Evolutionary conservation across 2,329 filamentous ascomycete genomes (phyloP), one percentile per base, ranked within the genome.

Genomic region (Epichloe hybrida): DNA sequence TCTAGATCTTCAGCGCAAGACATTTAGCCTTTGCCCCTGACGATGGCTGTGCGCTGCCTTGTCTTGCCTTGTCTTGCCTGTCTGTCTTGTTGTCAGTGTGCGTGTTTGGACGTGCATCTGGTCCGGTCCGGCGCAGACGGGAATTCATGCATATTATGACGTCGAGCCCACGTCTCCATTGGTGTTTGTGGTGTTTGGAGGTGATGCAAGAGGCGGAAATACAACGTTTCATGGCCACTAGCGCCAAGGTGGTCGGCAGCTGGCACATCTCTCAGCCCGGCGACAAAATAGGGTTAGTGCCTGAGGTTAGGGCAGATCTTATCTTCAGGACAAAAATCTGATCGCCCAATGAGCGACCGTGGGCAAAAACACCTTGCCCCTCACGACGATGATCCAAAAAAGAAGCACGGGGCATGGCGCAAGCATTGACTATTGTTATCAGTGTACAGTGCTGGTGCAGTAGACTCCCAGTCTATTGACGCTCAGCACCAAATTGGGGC

Each of bases 211-310:
- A 39, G 49, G 52, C 48, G n/a, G 45, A 50, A 52, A 57, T 55
- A 53, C 54, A 57, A 57, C 55, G 55, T 57, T 57, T 50, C 54
- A 54, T 57, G 49, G 51, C 41, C 35, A 38, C 34, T 47, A 13
- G 13, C 23, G n/a, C 7, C 7, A 44, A 15, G 17, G 44, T 21
- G 17, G 17, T 36, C 44, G 44, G 44, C 34, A 43, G 15, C 41
- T 43, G 21, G 44, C 44, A 17, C 44, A 46, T 46, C 17, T 46
- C 36, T 46, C 44, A 34, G 44, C 44, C 44, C 34, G 44, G 23
- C 44, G 44, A 34, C 34, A 34, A 34, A 46, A 13, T 37, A 4
- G 8, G 27, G 27, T 46, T 27, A 46, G 17, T 34, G 34, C 8
- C 17, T 17, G 31, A 36, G 6, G 9, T n/a, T 34, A 37, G 44